Conservation (phyloP, 306 rosid species). For the Cicer pinnatifidum region DNA sequence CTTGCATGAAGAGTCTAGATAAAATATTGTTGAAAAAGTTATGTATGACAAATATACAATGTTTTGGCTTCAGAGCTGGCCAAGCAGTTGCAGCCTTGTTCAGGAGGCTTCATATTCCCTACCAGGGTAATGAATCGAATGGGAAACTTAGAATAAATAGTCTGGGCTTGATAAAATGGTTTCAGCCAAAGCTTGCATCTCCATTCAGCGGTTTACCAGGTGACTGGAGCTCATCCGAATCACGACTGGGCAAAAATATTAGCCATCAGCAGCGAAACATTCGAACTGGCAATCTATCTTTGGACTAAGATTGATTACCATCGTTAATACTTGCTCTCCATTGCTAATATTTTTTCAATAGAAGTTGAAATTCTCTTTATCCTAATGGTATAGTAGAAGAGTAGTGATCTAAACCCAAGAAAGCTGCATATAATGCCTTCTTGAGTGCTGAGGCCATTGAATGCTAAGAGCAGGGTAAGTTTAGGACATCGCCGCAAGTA, state of each 20-base stretch:
- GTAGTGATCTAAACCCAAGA: slow-evolving; percentile 48
- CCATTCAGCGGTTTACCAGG: slow-evolving; percentile 69
- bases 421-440: slow-evolving; percentile 46
- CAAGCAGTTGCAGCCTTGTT: slow-evolving; percentile 75
- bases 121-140: slow-evolving; percentile 72
- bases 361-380: slow-evolving; percentile 50
- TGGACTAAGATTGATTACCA: slow-evolving; percentile 59
- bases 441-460: slow-evolving; percentile 52
- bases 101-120: slow-evolving; percentile 78
- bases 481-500: slow-evolving; percentile 44
- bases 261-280: slow-evolving; percentile 78
- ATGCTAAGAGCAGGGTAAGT: slow-evolving; percentile 46
- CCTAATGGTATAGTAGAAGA: slow-evolving; percentile 52
- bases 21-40: slow-evolving; percentile 36
- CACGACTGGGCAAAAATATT: slow-evolving; percentile 72
- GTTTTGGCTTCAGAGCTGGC: slow-evolving; percentile 68
- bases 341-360: slow-evolving; percentile 35
- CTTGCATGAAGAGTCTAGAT: background rate
- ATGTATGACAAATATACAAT: slow-evolving; percentile 39
- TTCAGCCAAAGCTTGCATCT: slow-evolving; percentile 75
- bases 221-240: slow-evolving; percentile 61
- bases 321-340: slow-evolving; percentile 47
- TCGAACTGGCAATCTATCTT: slow-evolving; percentile 66
- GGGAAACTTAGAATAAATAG: slow-evolving; percentile 85
- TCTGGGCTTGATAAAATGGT: slow-evolving; percentile 68